Conservation (phyloP, 495 filamentous ascomycete species). For the Chaetomium cochliodes region DNA sequence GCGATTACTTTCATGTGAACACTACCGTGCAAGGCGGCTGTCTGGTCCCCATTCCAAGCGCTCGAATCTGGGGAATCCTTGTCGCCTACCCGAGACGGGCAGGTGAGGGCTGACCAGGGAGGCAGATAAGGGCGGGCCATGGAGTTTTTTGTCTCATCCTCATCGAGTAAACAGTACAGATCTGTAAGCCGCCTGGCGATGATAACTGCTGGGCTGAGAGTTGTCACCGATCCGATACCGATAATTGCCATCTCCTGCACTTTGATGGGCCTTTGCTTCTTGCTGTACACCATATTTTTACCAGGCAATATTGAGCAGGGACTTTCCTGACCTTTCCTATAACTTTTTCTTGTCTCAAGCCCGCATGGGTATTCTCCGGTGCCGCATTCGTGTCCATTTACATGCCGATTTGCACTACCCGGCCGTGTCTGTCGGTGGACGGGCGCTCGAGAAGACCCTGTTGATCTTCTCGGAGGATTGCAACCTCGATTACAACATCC, state of each 20-base stretch:
- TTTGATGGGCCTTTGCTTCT: background rate
- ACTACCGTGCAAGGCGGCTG: background rate
- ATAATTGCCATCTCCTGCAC: background rate
- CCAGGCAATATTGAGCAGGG: background rate
- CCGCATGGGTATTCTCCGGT: background rate
- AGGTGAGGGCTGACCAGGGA: background rate
- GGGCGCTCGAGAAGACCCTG: background rate
- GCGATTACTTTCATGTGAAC: background rate
- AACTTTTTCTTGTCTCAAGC: background rate
- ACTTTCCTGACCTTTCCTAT: background rate
- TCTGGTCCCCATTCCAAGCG: constrained; percentile 7
- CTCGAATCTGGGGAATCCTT: constrained; percentile 27
- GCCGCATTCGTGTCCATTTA: background rate
- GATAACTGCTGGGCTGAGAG: no score
- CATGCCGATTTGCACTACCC: background rate
- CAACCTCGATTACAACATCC: background rate
- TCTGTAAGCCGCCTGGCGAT: no score
- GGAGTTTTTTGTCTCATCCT: background rate
- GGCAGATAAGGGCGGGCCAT: background rate
- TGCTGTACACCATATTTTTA: background rate
- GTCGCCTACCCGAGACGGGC: background rate
- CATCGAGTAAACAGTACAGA: no score
- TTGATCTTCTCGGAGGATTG: constrained; percentile 2
- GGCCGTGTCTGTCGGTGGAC: background rate
- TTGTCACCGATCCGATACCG: background rate